Percentiles rank a stretch among this genome's conserved stretches.
Conservation (phyloP, 2,329 filamentous ascomycete species). For the Colletotrichum magnum region DNA sequence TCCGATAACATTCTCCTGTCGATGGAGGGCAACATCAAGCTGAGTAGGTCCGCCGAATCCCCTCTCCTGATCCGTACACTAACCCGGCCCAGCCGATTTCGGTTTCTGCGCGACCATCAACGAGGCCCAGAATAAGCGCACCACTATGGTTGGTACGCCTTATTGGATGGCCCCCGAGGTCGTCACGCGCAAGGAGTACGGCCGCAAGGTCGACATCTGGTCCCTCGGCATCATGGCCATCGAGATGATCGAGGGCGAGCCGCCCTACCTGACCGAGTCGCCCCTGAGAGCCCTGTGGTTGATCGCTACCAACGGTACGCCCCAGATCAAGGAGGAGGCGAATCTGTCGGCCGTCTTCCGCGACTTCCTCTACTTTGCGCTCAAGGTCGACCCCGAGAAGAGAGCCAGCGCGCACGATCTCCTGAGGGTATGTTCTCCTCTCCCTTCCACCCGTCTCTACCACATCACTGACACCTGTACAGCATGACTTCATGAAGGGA, state of each 20-base stretch:
- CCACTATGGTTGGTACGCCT: conserved; percentile 98
- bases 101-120: conserved; percentile 99
- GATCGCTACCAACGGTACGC: conserved; percentile 97
- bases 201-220: conserved; percentile 99
- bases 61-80: conserved; percentile 42
- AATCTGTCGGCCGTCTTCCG: conserved; percentile 85
- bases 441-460: neutral
- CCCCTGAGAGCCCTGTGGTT: conserved; percentile 93
- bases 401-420: conserved; percentile 94
- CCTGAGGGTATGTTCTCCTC: conserved; percentile 78
- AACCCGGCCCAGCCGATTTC: conserved; percentile 82
- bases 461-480: conserved; percentile 22
- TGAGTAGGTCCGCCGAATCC: conserved; percentile 74
- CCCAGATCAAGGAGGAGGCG: conserved; percentile 93
- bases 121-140: conserved; percentile 95
- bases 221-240: conserved; percentile 99
- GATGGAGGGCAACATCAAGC: conserved; percentile 95
- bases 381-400: conserved; percentile 98
- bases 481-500: conserved; percentile 86
- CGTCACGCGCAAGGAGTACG: conserved; percentile 97
- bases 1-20: conserved; percentile 98
- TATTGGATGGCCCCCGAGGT: conserved; percentile 99
- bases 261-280: conserved; percentile 95
- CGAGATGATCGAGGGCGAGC: conserved; percentile 99
- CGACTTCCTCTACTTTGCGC: conserved; percentile 91